Evolutionary conservation across 1,284 basidiomycete species (phyloP), one percentile per base, ranked within the genome.

Genomic region (Schizophyllum commune): DNA sequence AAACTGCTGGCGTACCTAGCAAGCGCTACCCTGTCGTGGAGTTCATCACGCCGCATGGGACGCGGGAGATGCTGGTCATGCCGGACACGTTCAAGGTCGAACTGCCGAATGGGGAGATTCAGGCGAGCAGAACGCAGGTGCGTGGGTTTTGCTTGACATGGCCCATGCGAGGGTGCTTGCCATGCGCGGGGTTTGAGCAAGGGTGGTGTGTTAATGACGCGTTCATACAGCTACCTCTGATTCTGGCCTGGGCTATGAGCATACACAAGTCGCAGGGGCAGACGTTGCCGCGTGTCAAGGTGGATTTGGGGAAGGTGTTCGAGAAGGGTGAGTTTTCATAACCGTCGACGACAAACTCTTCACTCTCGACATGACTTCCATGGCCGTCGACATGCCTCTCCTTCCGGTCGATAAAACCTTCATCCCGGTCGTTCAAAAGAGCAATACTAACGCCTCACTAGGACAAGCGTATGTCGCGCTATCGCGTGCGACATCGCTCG

Each of bases 251-350:
- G 92, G 92, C 93, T 0, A 92, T 94, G 88, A 94, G 91, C 59
- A 97, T 97, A 59, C 95, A 98, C 73, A 97, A 98, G 74, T 91
- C 90, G 34, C 94, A 96, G 72, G 93, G 93, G 1, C 93, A 95
- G 74, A 96, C 91, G 0, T 78, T 96, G 19, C 88, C 94, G 60
- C 82, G 90, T 21, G 92, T 96, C 60, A 92, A 88, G 72, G 85
- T 94, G 52, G 91, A 94, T 69, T 75, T 94, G 22, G 83, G 82
- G 3, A 85, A 83, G 65, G 87, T 92, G 1, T 95, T 98, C 68
- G 95, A 97, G 75, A 96, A 94, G 74, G 94, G 93, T 83, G 59
- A 39, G 78, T 65, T 64, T 7, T 60, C 27, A 27, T 27, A 5
- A 27, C 27, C 27, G 27, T 27, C 27, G 27, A 27, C 5, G 27